phyloP scores from a whole-genome alignment of 208 protist species.

The Polymyxa betae region DNA sequence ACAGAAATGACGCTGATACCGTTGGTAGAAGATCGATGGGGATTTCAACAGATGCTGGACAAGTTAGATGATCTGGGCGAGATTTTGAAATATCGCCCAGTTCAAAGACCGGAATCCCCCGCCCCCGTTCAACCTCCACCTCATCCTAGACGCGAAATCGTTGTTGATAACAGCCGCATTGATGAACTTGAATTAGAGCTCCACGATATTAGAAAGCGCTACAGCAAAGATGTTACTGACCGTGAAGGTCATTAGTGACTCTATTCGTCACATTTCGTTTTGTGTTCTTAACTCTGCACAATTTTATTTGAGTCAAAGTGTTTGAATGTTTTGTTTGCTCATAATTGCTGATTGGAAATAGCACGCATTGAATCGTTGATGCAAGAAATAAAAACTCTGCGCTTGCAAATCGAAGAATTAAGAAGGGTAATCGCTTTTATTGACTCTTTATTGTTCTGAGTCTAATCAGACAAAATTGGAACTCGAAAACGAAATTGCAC shows the following conservation, averaged over 20 bases:
- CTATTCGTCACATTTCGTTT: too few relatives aligned
- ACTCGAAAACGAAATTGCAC: conserved; percentile 23
- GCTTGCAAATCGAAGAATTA: not conserved
- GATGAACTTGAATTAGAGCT: conserved; percentile 10
- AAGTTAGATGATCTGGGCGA: conserved; percentile 38
- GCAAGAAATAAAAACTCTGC: not conserved
- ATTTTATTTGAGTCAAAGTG: too few relatives aligned
- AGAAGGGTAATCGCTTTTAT: not conserved
- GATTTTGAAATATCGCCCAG: not conserved
- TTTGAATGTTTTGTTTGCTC: too few relatives aligned
- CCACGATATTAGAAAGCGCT: not conserved
- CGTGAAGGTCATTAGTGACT: too few relatives aligned
- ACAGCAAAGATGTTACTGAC: too few relatives aligned
- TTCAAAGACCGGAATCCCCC: not conserved
- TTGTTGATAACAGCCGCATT: conserved; percentile 26
- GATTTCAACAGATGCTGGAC: conserved; percentile 24
- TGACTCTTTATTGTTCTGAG: not conserved
- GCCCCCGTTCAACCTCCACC: not conserved
- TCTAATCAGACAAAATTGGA: not conserved
- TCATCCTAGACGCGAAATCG: not conserved
- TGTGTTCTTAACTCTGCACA: too few relatives aligned
- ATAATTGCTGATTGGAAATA: too few relatives aligned
- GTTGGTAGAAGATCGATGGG: conserved; percentile 35
- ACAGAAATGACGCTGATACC: not conserved
- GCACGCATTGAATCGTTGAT: not conserved